Conservation (phyloP, 2,329 filamentous ascomycete genomes). For the Beauveria caledonica region DNA sequence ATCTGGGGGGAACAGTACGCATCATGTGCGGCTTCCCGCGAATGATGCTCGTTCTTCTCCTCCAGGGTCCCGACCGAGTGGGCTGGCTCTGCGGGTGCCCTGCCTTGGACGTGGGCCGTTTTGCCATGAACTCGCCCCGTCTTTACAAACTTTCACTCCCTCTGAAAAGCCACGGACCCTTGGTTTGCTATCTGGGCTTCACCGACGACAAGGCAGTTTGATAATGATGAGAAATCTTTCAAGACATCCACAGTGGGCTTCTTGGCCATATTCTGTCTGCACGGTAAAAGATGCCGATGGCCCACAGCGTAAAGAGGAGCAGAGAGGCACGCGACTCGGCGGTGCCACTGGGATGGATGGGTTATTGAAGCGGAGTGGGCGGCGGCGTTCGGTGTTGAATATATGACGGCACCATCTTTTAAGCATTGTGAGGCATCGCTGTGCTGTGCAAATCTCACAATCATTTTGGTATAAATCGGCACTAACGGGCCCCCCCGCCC, state of each 20-base stretch:
- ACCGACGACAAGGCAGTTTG: background rate
- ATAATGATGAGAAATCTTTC: no score
- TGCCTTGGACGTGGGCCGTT: background rate
- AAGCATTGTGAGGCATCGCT: background rate
- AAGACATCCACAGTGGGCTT: slow-evolving; percentile 1
- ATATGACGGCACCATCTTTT: background rate
- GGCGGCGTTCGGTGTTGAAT: background rate
- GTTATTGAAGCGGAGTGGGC: background rate
- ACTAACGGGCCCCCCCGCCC: background rate
- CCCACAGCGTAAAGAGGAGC: background rate
- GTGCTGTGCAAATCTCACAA: slow-evolving; percentile 7
- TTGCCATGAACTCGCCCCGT: background rate
- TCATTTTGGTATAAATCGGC: slow-evolving; percentile 7
- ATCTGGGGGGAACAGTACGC: background rate
- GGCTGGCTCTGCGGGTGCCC: background rate
- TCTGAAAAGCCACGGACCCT: background rate
- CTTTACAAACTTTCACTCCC: background rate
- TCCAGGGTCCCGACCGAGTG: slow-evolving; percentile 5
- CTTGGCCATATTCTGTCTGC: background rate
- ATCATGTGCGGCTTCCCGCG: background rate
- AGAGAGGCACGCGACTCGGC: slow-evolving; percentile 1
- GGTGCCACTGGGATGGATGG: background rate
- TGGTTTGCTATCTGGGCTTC: background rate
- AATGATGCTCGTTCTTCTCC: background rate
- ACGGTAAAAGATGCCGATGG: background rate